Conservation (phyloP, 768 basidiomycete species). For the Hygrocybe punicea region DNA sequence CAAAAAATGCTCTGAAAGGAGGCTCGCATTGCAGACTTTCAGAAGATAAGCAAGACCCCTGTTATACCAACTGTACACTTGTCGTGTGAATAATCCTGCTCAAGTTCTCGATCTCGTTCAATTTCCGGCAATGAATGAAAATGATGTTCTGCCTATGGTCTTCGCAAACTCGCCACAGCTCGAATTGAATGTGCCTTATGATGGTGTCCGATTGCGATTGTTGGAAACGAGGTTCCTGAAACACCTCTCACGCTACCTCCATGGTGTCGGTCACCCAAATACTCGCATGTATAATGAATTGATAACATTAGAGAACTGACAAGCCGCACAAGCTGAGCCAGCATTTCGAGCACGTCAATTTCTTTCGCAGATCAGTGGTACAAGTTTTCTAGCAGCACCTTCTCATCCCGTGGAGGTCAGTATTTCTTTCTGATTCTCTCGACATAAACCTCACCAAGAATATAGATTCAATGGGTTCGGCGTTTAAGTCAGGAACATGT, state of each 20-base stretch:
- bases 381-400: not conserved
- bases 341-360: not conserved
- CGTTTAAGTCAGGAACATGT: not conserved
- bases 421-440: no score
- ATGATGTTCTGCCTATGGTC: not conserved
- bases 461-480: not conserved
- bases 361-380: not conserved
- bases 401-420: not conserved
- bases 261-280: not conserved
- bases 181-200: not conserved
- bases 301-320: not conserved
- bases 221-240: not conserved
- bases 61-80: not conserved
- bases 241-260: not conserved
- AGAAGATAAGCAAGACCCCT: not conserved
- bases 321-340: not conserved
- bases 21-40: not conserved
- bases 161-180: not conserved
- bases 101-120: not conserved
- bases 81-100: not conserved
- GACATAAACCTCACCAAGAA: no score
- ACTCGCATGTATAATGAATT: not conserved
- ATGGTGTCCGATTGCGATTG: not conserved
- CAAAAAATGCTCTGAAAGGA: not conserved
- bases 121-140: not conserved